Evolutionary conservation across 2,329 filamentous ascomycete species (phyloP).

Genomic region (Fusarium scirpi): DNA sequence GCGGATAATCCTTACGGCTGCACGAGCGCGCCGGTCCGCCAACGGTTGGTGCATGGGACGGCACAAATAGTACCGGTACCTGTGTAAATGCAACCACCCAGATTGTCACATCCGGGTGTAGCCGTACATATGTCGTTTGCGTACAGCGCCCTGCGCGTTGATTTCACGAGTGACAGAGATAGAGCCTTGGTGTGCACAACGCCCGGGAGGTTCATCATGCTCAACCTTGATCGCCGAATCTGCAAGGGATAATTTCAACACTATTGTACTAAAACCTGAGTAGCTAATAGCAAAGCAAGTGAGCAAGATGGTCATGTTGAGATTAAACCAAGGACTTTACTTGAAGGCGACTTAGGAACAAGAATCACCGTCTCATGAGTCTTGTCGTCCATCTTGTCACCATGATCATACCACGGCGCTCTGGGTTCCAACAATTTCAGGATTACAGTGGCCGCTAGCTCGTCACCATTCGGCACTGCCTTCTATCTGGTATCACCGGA

Average conservation of each 20-base stretch:
- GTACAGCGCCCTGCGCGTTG: slow-evolving; percentile 36
- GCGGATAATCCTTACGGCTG: slow-evolving; percentile 50
- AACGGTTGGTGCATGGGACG: slow-evolving; percentile 34
- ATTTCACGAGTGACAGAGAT: slow-evolving; percentile 41
- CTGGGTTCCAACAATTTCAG: not conserved
- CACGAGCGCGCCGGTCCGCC: slow-evolving; percentile 53
- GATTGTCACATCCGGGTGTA: slow-evolving; percentile 10
- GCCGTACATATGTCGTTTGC: slow-evolving; percentile 1
- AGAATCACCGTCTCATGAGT: not conserved
- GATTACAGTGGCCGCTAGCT: not conserved
- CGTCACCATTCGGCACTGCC: not conserved
- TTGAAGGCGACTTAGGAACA: not conserved
- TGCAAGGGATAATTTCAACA: slow-evolving; percentile 39
- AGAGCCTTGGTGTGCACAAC: slow-evolving; percentile 39
- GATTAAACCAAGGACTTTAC: not conserved
- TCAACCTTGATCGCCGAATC: slow-evolving; percentile 37
- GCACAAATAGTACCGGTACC: slow-evolving; percentile 1
- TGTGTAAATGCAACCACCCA: not conserved
- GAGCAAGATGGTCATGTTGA: not conserved
- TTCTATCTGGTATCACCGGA: not conserved
- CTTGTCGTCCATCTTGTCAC: not conserved
- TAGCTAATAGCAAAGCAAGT: not conserved
- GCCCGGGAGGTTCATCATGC: slow-evolving; percentile 38
- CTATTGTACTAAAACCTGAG: not conserved
- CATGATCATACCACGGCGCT: not conserved